Evolutionary conservation across 1,284 basidiomycete genomes (phyloP).

Genomic region (Rugosomyces carneus): DNA sequence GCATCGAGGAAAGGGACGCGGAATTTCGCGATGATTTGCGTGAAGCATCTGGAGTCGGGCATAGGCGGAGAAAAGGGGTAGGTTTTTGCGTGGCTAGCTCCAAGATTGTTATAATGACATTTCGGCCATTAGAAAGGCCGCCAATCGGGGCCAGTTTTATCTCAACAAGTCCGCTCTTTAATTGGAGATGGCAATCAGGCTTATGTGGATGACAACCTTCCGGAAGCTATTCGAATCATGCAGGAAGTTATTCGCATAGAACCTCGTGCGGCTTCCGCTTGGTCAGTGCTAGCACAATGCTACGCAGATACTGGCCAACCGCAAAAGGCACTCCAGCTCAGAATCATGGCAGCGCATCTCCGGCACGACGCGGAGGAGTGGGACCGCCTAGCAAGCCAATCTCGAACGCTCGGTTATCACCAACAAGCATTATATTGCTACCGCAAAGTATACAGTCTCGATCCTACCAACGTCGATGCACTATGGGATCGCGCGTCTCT

Average conservation of each 20-base stretch:
- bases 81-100: not conserved
- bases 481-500: slow-evolving; percentile 89
- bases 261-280: slow-evolving; percentile 77
- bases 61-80: slow-evolving; percentile 40
- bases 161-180: slow-evolving; percentile 75
- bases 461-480: slow-evolving; percentile 78
- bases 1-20: slow-evolving; percentile 56
- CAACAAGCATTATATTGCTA: slow-evolving; percentile 93
- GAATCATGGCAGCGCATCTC: slow-evolving; percentile 89
- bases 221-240: slow-evolving; percentile 74
- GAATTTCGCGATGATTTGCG: slow-evolving; percentile 67
- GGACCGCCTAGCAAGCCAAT: slow-evolving; percentile 74
- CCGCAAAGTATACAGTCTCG: slow-evolving; percentile 74
- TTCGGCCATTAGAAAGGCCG: slow-evolving; percentile 30
- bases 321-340: slow-evolving; percentile 74
- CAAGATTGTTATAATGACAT: no score
- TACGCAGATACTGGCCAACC: slow-evolving; percentile 65
- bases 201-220: slow-evolving; percentile 69
- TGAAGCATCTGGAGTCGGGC: slow-evolving; percentile 66
- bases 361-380: slow-evolving; percentile 83
- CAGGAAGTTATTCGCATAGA: slow-evolving; percentile 93
- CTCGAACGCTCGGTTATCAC: slow-evolving; percentile 65
- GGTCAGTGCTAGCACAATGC: slow-evolving; percentile 82
- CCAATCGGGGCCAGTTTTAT: slow-evolving; percentile 50
- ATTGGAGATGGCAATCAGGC: slow-evolving; percentile 87